A percentile compares a stretch with the other conserved stretches of the same genome.
These are phyloP conservation scores for Sonneratia caseolaris DNA, from an alignment of 345 rosid species.

Conservation along the genomic window DNA sequence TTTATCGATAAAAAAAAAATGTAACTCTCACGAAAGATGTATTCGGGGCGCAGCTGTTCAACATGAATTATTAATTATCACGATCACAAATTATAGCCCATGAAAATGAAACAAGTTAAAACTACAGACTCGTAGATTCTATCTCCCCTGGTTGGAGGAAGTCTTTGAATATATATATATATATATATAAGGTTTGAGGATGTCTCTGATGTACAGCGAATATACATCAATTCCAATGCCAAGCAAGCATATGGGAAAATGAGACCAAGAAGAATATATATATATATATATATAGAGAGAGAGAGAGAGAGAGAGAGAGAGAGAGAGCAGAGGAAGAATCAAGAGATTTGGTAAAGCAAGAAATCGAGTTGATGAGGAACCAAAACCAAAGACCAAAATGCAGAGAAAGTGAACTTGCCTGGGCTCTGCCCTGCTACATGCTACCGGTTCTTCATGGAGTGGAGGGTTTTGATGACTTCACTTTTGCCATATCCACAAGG, in stretches of 20 bases:
- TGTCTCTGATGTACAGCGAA: no score
- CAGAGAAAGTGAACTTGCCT: slow-evolving; percentile 3
- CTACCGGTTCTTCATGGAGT: slow-evolving; percentile 70
- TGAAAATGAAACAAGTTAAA: no score
- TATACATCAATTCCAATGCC: no score
- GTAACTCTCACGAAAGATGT: no score
- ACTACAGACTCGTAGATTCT: no score
- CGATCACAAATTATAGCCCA: no score
- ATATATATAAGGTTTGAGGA: no score
- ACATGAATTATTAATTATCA: no score
- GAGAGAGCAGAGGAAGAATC: not conserved
- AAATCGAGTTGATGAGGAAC: not conserved
- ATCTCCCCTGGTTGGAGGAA: no score
- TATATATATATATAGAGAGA: slow-evolving; percentile 15
- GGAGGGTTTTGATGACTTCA: slow-evolving; percentile 52
- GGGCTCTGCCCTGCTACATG: slow-evolving; percentile 41
- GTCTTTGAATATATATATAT: no score
- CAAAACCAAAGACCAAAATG: not conserved
- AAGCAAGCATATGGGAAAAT: slow-evolving; percentile 16
- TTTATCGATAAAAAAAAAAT: no score
- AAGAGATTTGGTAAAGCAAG: slow-evolving; percentile 4
- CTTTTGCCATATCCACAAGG: slow-evolving; percentile 81
- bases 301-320: not conserved
- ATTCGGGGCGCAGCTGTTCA: no score
- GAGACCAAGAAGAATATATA: slow-evolving; percentile 9